Evolutionary conservation across 2,329 filamentous ascomycete species (phyloP).

Genomic region (Colletotrichum sp.): DNA sequence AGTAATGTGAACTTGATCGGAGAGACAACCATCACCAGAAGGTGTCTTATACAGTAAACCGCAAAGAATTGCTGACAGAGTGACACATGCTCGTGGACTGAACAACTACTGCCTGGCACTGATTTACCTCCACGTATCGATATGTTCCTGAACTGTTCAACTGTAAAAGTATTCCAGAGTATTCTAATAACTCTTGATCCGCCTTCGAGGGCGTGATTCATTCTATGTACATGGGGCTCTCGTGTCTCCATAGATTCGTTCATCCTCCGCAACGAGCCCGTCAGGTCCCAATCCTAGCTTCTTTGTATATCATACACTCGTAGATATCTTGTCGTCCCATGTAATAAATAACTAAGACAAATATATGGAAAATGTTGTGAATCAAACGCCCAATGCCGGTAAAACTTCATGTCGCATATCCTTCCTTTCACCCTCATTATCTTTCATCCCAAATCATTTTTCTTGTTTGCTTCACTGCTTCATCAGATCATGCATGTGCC

Average conservation of each 20-base stretch:
- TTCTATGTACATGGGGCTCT: background rate
- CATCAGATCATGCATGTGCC: background rate
- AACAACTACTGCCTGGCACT: accelerated
- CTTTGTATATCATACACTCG: slow-evolving; percentile 6
- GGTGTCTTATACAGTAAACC: background rate
- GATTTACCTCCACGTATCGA: background rate
- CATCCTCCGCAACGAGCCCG: background rate
- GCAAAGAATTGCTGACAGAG: background rate
- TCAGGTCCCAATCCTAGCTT: background rate
- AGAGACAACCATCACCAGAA: background rate
- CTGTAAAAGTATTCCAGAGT: background rate
- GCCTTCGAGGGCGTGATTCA: background rate
- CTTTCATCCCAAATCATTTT: background rate
- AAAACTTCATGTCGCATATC: slow-evolving; percentile 11
- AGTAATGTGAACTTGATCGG: background rate
- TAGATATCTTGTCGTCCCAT: slow-evolving; percentile 1
- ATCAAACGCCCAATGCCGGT: background rate
- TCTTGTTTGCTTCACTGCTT: background rate
- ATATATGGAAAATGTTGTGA: background rate
- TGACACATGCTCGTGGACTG: accelerated
- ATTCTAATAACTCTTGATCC: background rate
- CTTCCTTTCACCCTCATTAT: slow-evolving; percentile 1
- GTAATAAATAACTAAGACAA: background rate
- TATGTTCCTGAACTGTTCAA: background rate
- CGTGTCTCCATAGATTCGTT: background rate